These are phyloP conservation scores for Calonectria hongkongensis DNA, from an alignment of 2,329 filamentous ascomycete genomes.

Conservation along the genomic window DNA sequence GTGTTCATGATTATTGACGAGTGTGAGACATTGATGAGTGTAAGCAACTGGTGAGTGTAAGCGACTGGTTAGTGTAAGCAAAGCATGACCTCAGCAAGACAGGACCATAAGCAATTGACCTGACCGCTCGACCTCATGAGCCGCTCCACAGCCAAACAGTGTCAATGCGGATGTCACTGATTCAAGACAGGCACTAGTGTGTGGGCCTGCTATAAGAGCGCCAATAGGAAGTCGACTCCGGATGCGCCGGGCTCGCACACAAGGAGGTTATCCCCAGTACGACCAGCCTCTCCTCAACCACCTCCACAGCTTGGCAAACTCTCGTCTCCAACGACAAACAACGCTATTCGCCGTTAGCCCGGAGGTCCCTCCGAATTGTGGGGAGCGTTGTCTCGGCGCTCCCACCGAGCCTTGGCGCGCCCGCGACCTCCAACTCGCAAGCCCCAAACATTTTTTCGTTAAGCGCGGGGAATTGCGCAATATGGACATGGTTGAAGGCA, in stretches of 20 bases:
- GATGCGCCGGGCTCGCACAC: not conserved
- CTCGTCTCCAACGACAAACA: not conserved
- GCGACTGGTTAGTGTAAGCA: not conserved
- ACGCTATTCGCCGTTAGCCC: not conserved
- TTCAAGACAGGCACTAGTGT: not conserved
- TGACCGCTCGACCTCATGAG: not conserved
- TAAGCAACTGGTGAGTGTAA: not conserved
- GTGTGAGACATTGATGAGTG: too few species aligned
- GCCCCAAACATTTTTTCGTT: constrained; percentile 1
- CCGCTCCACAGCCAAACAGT: not conserved
- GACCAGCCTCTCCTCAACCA: not conserved
- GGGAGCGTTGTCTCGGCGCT: constrained; percentile 4
- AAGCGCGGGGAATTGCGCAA: not conserved
- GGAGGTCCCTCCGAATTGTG: not conserved
- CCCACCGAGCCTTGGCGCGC: not conserved
- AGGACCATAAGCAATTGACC: not conserved
- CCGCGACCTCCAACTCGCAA: not conserved
- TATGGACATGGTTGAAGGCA: not conserved
- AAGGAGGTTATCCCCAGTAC: constrained; percentile 3
- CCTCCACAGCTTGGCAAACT: constrained; percentile 13
- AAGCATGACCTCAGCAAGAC: not conserved
- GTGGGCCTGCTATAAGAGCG: constrained; percentile 16
- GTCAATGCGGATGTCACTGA: not conserved
- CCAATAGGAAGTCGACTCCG: not conserved
- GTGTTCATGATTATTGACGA: too few species aligned